These are phyloP conservation scores for Musa beccarii DNA, from an alignment of 176 grass and related monocot species.

Conservation along the genomic window DNA sequence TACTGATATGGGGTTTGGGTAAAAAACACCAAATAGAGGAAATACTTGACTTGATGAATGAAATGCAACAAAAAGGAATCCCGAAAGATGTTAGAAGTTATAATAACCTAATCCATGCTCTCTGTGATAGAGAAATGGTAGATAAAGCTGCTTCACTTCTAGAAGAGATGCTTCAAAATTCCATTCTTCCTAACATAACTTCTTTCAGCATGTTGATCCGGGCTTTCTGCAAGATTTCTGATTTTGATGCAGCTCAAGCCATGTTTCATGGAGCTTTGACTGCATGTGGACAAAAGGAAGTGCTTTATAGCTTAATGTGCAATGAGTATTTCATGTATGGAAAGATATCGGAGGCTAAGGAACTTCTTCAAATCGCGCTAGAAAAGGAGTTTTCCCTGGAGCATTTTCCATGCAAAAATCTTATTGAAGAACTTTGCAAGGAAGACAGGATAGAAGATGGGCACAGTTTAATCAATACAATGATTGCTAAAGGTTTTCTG, in stretches of 20 bases:
- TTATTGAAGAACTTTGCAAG: conserved; percentile 61
- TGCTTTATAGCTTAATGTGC: conserved; percentile 77
- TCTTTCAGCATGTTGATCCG: conserved; percentile 81
- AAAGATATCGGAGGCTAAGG: conserved; percentile 53
- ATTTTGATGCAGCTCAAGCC: conserved; percentile 58
- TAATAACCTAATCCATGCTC: conserved; percentile 70
- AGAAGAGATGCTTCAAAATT: conserved; percentile 86
- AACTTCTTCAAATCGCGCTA: conserved; percentile 54
- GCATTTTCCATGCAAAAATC: conserved; percentile 64
- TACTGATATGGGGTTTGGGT: conserved; percentile 73
- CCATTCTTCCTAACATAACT: conserved; percentile 61
- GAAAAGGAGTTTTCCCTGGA: conserved; percentile 62
- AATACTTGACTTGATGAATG: conserved; percentile 68
- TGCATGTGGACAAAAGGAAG: conserved; percentile 67
- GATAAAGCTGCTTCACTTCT: conserved; percentile 58
- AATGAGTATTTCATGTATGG: conserved; percentile 43
- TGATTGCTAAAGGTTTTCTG: conserved; percentile 47
- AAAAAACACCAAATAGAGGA: conserved; percentile 58
- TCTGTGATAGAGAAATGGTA: conserved; percentile 52
- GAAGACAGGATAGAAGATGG: conserved; percentile 46
- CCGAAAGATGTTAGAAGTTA: conserved; percentile 59
- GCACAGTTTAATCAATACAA: conserved; percentile 45
- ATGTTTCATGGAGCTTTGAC: conserved; percentile 70
- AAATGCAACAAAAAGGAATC: conserved; percentile 72
- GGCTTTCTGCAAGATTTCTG: conserved; percentile 46